Evolutionary conservation across 1,284 basidiomycete genomes (phyloP).

Genomic region (Afroboletus lepidellus): DNA sequence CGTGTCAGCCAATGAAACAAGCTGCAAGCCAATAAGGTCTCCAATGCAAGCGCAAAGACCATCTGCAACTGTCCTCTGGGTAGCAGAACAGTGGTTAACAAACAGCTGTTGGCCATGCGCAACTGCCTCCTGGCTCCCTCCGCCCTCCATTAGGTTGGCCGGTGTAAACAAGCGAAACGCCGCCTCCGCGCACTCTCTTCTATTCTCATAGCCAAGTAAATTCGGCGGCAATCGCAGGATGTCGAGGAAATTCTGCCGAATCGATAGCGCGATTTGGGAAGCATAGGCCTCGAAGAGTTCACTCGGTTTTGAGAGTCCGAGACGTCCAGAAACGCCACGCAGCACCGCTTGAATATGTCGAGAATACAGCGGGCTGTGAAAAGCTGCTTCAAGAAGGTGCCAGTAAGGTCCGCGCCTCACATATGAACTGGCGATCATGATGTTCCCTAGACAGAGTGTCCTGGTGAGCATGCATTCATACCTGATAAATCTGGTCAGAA

Average conservation of each 20-base stretch:
- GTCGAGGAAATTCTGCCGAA: slow-evolving; percentile 50
- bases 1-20: slow-evolving; percentile 48
- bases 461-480: slow-evolving; percentile 81
- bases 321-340: slow-evolving; percentile 56
- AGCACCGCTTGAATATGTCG: slow-evolving; percentile 68
- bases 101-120: slow-evolving; percentile 52
- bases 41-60: slow-evolving; percentile 69
- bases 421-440: slow-evolving; percentile 78
- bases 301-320: slow-evolving; percentile 68
- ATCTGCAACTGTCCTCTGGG: slow-evolving; percentile 49
- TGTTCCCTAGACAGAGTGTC: slow-evolving; percentile 77
- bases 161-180: slow-evolving; percentile 65
- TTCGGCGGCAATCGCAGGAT: slow-evolving; percentile 66
- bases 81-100: slow-evolving; percentile 59
- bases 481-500: slow-evolving; percentile 36
- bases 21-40: slow-evolving; percentile 65
- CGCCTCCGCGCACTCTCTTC: slow-evolving; percentile 57
- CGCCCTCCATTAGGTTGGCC: slow-evolving; percentile 49
- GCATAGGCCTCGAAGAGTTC: slow-evolving; percentile 80
- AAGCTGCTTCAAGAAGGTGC: slow-evolving; percentile 77
- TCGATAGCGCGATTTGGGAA: slow-evolving; percentile 70
- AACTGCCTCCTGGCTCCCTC: slow-evolving; percentile 26
- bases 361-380: slow-evolving; percentile 47
- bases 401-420: slow-evolving; percentile 87
- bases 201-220: slow-evolving; percentile 69